Percentiles rank a stretch among this genome's conserved stretches.
phyloP scores from a whole-genome alignment of 768 basidiomycete species.

The Lentinula guzmanii region DNA sequence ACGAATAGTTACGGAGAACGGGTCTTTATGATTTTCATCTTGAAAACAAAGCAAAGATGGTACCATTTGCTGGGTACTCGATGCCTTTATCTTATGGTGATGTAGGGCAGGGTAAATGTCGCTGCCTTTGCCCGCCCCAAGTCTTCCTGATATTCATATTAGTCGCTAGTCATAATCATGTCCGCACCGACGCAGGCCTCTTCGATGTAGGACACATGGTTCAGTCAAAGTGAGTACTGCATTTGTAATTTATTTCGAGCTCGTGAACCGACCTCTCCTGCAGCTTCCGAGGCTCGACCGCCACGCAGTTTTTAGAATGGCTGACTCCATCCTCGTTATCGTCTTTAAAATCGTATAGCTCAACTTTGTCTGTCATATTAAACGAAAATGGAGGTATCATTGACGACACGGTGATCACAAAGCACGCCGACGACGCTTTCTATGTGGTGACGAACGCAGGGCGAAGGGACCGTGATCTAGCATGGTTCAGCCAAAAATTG shows the following conservation, averaged over 20 bases:
- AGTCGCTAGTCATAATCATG: conserved; percentile 91
- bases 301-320: conserved; percentile 79
- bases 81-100: conserved; percentile 90
- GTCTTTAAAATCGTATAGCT: conserved; percentile 62
- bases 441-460: conserved; percentile 98
- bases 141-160: conserved; percentile 9
- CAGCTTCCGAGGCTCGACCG: conserved; percentile 79
- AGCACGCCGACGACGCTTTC: conserved; percentile 71
- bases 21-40: conserved; percentile 88
- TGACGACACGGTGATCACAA: conserved; percentile 91
- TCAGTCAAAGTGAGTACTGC: conserved; percentile 63
- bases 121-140: neutral
- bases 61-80: conserved; percentile 89
- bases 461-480: conserved; percentile 71
- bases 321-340: conserved; percentile 81
- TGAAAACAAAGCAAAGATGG: conserved; percentile 84
- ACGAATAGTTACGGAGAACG: conserved; percentile 47
- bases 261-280: neutral
- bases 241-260: neutral
- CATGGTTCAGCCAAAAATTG: conserved; percentile 67
- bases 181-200: conserved; percentile 74
- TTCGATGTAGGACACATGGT: conserved; percentile 99
- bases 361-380: conserved; percentile 84
- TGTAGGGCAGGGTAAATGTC: conserved; percentile 64
- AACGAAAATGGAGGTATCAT: conserved; percentile 92